Conservation (phyloP, 306 rosid genomes). For the Sechiopsis laciniata region DNA sequence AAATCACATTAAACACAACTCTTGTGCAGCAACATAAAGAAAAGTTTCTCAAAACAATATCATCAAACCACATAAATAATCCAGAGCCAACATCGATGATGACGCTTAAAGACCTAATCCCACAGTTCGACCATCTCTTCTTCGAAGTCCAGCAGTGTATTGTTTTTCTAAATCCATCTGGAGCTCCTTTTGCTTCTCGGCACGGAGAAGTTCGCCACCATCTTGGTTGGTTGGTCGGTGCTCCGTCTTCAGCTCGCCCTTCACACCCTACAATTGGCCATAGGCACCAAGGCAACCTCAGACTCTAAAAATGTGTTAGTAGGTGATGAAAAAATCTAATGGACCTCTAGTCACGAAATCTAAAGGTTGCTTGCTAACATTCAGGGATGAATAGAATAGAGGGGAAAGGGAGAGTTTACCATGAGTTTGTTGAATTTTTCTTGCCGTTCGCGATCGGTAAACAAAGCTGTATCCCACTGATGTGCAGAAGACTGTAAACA, state of each 20-base stretch:
- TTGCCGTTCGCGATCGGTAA: slow-evolving; percentile 80
- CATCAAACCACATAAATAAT: slow-evolving; percentile 13
- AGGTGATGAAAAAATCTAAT: slow-evolving; percentile 47
- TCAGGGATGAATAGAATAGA: slow-evolving; percentile 28
- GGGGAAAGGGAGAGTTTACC: slow-evolving; percentile 41
- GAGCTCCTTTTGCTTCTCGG: slow-evolving; percentile 85
- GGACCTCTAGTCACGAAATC: slow-evolving; percentile 24
- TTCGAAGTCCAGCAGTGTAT: slow-evolving; percentile 88
- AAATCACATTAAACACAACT: slow-evolving; percentile 11
- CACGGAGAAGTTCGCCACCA: slow-evolving; percentile 36
- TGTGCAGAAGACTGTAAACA: slow-evolving; percentile 60
- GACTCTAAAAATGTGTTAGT: slow-evolving; percentile 99
- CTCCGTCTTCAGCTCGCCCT: slow-evolving; percentile 64
- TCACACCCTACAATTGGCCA: slow-evolving; percentile 99
- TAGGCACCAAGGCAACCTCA: slow-evolving; percentile 97
- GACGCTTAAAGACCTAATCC: slow-evolving; percentile 77
- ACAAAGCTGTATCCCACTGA: slow-evolving; percentile 70
- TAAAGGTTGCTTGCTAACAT: slow-evolving; percentile 34
- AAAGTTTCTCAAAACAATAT: background rate
- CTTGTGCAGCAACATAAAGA: slow-evolving; percentile 17
- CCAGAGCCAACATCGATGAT: background rate
- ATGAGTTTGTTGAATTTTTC: slow-evolving; percentile 98
- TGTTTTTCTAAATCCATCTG: slow-evolving; percentile 93
- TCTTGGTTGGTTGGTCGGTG: slow-evolving; percentile 40
- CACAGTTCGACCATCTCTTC: slow-evolving; percentile 97